Conservation (phyloP, 2,329 filamentous ascomycete genomes). For the Fusarium incarnatum region DNA sequence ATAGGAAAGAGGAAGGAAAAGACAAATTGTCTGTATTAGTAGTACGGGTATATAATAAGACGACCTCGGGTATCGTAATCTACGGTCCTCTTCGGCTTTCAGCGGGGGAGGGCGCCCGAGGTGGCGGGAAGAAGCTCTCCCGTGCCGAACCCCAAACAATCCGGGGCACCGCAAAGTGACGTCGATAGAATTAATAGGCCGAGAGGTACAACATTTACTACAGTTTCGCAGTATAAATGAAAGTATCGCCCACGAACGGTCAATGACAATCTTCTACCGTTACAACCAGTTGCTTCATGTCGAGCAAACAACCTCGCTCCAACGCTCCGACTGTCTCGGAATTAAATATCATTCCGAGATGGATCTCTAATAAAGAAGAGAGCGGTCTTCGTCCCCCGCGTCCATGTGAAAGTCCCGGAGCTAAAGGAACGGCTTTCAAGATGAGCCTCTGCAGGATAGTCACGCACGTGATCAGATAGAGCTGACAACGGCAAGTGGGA, state of each 20-base stretch:
- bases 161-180: conserved; percentile 34
- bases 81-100: conserved; percentile 56
- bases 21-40: conserved; percentile 6
- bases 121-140: conserved; percentile 39
- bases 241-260: neutral
- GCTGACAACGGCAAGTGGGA: neutral
- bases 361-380: neutral
- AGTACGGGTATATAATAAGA: conserved; percentile 7
- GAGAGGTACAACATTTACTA: conserved; percentile 12
- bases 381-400: conserved; percentile 37
- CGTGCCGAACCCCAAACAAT: conserved; percentile 41
- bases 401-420: conserved; percentile 30
- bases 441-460: neutral
- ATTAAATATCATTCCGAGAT: conserved; percentile 4
- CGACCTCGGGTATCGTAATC: conserved; percentile 41
- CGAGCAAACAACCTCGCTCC: neutral
- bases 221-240: neutral
- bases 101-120: conserved; percentile 45
- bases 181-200: conserved; percentile 5
- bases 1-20: neutral
- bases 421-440: conserved; percentile 6
- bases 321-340: neutral
- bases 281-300: no score
- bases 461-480: neutral
- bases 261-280: neutral